Evolutionary conservation across 306 rosid species (phyloP), one percentile per base, ranked within the genome.

Genomic region (Morella rubra): DNA sequence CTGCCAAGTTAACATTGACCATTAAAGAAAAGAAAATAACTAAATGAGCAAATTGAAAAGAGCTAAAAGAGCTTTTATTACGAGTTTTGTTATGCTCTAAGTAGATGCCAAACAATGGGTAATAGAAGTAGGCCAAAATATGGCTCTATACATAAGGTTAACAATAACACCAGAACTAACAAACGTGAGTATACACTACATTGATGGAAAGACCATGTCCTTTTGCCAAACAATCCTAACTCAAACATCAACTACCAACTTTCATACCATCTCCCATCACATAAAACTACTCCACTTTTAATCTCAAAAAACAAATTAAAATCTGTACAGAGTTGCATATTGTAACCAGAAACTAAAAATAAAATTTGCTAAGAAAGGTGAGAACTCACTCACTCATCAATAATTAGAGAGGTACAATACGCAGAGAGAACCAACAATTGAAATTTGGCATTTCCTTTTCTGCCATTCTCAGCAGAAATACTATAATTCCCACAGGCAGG

Each of bases 1-100:
- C 97, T 66, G 97, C 99, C 78, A 95, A 88, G 93, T 95, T 95
- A 50, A 90, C 99, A 78, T 95, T 95, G 62, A 95, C 97, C 99
- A 92, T 82, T 42, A 50, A 44, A 32, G 44, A 71, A 14, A 5
- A 14, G 12, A 74, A 13, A 62, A 10, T n/a, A 1, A 0, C 46
- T n/a, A 44, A 44, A 10, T 11, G 40, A 16, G 45, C 13, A 81
- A 41, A 60, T 47, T 27, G 20, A 80, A 41, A 65, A 42, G 50
- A 75, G 32, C 52, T 42, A 44, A 72, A 55, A 74, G 55, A 73
- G 74, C 4, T 72, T 8, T 47, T 64, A 45, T 52, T 2, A 16
- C 40, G 67, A 18, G 54, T 44, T n/a, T 69, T 6, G 73, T 45
- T 44, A n/a, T 44, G 68, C 52, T 80, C 65, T 44, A n/a, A 16